phyloP scores from a whole-genome alignment of 768 basidiomycete genomes.

The Asterophora lycoperdoides region DNA sequence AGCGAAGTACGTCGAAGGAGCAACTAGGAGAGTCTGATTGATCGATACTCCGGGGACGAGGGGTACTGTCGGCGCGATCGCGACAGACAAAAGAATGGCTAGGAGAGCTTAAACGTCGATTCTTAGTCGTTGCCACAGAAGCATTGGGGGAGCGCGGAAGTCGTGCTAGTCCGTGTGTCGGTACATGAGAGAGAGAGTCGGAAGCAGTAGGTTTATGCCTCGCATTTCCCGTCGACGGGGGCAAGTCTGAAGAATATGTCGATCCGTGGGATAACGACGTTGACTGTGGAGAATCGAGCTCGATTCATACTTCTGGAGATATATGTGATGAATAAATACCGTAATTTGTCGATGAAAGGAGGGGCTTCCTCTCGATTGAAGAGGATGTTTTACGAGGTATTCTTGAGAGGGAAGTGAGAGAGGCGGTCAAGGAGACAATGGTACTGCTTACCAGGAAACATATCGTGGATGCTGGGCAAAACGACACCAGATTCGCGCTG shows the following conservation, averaged over 20 bases:
- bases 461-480: constrained; percentile 50
- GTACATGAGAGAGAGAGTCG: constrained; percentile 1
- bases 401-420: constrained; percentile 1
- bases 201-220: constrained; percentile 13
- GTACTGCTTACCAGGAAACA: constrained; percentile 45
- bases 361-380: constrained; percentile 8
- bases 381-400: constrained; percentile 11
- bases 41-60: not conserved
- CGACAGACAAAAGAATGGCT: not conserved
- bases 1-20: constrained; percentile 43
- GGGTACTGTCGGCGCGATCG: not conserved
- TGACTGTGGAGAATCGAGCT: not conserved
- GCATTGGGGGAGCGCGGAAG: not conserved
- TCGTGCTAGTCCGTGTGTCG: not conserved
- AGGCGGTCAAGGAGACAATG: not conserved
- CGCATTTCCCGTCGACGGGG: not conserved
- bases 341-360: not conserved
- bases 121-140: not conserved
- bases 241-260: not conserved
- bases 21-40: constrained; percentile 18
- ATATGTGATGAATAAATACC: not conserved
- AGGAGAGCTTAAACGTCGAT: not conserved
- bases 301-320: not conserved
- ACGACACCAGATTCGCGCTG: constrained; percentile 18
- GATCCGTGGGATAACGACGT: not conserved